phyloP scores from a whole-genome alignment of 305 asterid genomes.

The Petunia hybrid region DNA sequence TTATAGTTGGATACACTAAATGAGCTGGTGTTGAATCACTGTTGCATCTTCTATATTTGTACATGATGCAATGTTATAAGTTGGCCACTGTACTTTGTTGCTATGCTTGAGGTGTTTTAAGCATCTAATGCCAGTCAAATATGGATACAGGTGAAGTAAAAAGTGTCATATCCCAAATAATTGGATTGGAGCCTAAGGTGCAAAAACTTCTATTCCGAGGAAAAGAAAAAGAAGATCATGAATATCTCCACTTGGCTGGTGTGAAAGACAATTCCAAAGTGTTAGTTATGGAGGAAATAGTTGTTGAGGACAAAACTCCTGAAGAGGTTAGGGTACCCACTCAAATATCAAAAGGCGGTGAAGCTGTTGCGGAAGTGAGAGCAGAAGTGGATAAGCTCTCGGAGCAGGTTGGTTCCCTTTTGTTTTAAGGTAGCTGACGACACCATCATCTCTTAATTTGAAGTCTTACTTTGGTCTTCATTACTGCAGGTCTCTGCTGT shows the following conservation, averaged over 20 bases:
- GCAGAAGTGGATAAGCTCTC: constrained; percentile 73
- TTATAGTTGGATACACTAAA: not conserved
- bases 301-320: constrained; percentile 37
- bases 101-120: not conserved
- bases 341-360: constrained; percentile 63
- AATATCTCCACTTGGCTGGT: constrained; percentile 67
- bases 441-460: constrained; percentile 7
- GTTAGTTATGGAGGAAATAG: constrained; percentile 62
- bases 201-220: constrained; percentile 81
- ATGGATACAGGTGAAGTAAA: constrained; percentile 72
- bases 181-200: constrained; percentile 61
- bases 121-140: constrained; percentile 10
- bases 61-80: not conserved
- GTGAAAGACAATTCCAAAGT: constrained; percentile 72
- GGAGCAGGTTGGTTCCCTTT: constrained; percentile 56
- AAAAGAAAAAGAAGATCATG: constrained; percentile 75
- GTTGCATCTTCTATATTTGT: not conserved
- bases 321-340: constrained; percentile 46
- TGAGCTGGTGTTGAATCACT: not conserved
- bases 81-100: not conserved
- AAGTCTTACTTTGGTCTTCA: constrained; percentile 3
- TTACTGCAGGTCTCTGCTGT: constrained; percentile 62
- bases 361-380: constrained; percentile 69
- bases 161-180: constrained; percentile 54
- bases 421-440: not conserved